Conservation (phyloP, 306 rosid species). For the Quercus wislizeni region DNA sequence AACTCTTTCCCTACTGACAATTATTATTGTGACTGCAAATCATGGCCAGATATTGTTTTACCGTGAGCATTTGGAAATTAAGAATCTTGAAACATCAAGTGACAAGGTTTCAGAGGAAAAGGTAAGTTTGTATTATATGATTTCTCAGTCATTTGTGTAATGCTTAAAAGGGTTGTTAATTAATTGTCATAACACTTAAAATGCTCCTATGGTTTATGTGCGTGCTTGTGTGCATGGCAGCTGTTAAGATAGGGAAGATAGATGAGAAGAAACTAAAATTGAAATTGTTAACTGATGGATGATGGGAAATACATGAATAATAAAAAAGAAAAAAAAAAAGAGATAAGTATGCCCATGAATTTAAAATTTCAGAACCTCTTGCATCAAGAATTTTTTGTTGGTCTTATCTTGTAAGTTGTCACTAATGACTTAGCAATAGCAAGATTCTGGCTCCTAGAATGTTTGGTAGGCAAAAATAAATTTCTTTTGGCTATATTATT, state of each 20-base stretch:
- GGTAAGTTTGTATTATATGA: slow-evolving; percentile 43
- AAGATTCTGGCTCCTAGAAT: not conserved
- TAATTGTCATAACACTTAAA: not conserved
- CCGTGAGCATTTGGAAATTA: slow-evolving; percentile 60
- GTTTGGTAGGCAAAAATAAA: not conserved
- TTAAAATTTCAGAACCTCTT: not conserved
- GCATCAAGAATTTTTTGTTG: not conserved
- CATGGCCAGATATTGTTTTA: slow-evolving; percentile 59
- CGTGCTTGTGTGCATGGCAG: not conserved
- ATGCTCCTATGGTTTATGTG: not conserved
- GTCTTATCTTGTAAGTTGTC: not conserved
- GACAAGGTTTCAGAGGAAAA: slow-evolving; percentile 34
- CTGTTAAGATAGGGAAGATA: not conserved
- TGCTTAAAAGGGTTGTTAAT: not conserved
- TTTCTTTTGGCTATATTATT: not conserved
- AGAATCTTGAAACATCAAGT: slow-evolving; percentile 39
- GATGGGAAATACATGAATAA: not conserved
- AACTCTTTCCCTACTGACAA: slow-evolving; percentile 11
- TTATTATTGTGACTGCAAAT: slow-evolving; percentile 15
- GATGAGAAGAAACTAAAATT: not conserved
- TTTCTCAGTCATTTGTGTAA: slow-evolving; percentile 14
- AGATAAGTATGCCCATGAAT: not conserved
- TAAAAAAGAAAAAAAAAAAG: not conserved
- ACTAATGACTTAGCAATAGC: not conserved
- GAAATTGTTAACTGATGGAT: not conserved